These are phyloP conservation scores for Ilex paraguariensis DNA, from an alignment of 305 asterid genomes.

Conservation along the genomic window DNA sequence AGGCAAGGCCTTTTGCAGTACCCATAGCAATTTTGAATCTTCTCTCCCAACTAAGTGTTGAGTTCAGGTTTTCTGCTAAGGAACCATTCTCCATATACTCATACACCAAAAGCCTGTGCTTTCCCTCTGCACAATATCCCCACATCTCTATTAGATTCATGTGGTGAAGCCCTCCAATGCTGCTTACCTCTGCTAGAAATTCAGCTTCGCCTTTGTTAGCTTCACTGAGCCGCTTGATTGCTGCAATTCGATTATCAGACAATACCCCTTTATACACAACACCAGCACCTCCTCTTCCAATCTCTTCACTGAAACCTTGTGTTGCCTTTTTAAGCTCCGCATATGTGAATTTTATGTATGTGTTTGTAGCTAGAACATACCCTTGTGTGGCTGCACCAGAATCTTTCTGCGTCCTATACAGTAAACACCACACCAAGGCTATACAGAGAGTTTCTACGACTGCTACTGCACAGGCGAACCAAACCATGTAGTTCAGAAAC, in stretches of 20 bases:
- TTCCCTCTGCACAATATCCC: conserved; percentile 31
- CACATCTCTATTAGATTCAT: conserved; percentile 20
- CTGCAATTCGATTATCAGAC: conserved; percentile 25
- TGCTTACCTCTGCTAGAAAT: conserved; percentile 29
- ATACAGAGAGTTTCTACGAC: conserved; percentile 14
- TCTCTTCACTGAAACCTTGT: conserved; percentile 22
- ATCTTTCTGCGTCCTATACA: neutral
- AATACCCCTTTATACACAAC: conserved; percentile 30
- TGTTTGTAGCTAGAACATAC: conserved; percentile 16
- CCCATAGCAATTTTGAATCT: conserved; percentile 26
- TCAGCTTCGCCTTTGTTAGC: conserved; percentile 33
- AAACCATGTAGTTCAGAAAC: neutral
- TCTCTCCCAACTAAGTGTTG: conserved; percentile 19
- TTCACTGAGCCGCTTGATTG: conserved; percentile 23
- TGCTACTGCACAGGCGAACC: conserved; percentile 1
- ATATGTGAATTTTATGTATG: conserved; percentile 29
- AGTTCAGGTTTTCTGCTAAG: conserved; percentile 15
- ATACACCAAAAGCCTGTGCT: conserved; percentile 29
- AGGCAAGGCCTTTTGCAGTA: conserved; percentile 27
- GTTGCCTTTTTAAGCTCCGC: conserved; percentile 28
- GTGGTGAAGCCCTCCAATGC: conserved; percentile 29
- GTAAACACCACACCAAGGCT: neutral
- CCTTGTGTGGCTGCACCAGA: conserved; percentile 7
- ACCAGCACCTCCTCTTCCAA: conserved; percentile 36
- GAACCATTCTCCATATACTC: conserved; percentile 29